Evolutionary conservation across 331 rosid genomes (phyloP).

Genomic region (Acacia pycnantha): DNA sequence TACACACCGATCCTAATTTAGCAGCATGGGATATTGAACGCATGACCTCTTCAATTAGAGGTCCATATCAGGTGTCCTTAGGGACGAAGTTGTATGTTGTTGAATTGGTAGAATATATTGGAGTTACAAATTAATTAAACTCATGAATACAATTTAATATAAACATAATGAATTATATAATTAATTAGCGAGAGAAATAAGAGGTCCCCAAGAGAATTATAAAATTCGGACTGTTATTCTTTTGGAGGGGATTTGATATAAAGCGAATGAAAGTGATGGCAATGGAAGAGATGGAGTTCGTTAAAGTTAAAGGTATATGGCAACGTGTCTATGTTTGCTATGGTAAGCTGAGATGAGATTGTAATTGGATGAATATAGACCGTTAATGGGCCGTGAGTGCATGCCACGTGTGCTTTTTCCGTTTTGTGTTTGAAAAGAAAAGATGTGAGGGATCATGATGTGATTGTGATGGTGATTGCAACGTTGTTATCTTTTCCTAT

Average conservation of each 20-base stretch:
- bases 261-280: conserved; percentile 2
- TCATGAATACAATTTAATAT: background rate
- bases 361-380: conserved; percentile 24
- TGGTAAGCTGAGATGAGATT: background rate
- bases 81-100: background rate
- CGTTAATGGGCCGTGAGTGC: conserved; percentile 19
- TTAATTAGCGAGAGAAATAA: background rate
- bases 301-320: background rate
- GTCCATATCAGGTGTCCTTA: too few species aligned
- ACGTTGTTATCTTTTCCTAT: background rate
- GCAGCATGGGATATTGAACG: too few species aligned
- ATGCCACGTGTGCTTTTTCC: conserved; percentile 24
- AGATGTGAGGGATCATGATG: background rate
- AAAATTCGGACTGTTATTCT: background rate
- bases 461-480: background rate
- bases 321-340: background rate
- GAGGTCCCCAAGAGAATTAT: background rate
- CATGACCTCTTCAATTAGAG: too few species aligned
- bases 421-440: background rate
- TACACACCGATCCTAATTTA: too few species aligned
- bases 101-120: too few species aligned
- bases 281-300: background rate
- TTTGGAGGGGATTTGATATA: background rate
- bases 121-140: background rate
- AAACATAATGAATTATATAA: background rate